Base-by-base conservation (phyloP, 352 stramenopile genomes). In the Pseudoperonospora humuli region DNA sequence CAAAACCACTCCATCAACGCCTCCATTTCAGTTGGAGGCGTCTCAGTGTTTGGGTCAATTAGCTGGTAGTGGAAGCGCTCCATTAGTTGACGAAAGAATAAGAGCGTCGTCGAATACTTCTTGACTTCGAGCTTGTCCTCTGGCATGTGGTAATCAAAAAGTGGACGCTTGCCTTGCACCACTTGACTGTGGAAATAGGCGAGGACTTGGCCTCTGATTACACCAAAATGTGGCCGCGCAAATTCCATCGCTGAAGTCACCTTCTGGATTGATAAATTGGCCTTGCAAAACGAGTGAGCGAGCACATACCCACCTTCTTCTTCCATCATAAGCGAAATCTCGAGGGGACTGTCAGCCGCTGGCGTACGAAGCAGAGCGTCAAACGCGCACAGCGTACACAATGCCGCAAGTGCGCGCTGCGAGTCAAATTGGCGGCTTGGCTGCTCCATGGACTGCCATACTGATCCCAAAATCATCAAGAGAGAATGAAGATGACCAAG, bases 1-100 rank as follows among this genome's bases (percentile, higher is more conserved):
- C 68, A 85, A 46, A 95, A 90, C 82, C 84, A 95, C 39, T 94
- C 84, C 61, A 95, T 87, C 21, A 95, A 49, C 14, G 84, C 80
- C 53, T 95, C 84, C 80, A 95, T 95, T 56, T 95, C 84, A 13
- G 75, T 90, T 19, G 78, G 82, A 14, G 84, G 82, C 7, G 81
- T 86, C 17, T 79, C 54, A 38, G 92, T 76, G 29, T 88, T 70
- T 3, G 69, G 50, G 24, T 91, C 77, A 36, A 95, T 86, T 20
- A 95, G 37, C 54, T 84, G 76, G 47, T 94, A 94, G 29, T 81
- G 54, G 49, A 84, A 93, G 11, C 61, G 56, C 50, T 95, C 84
- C 78, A 95, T 86, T 7, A 95, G 54, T 20, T 77, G 66, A 4
- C 82, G 72, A 39, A 95, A 84, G 50, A 93, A 94, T 13, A 90